Conservation (phyloP, 257 asterid species). For the Thymus quinquecostatus region DNA sequence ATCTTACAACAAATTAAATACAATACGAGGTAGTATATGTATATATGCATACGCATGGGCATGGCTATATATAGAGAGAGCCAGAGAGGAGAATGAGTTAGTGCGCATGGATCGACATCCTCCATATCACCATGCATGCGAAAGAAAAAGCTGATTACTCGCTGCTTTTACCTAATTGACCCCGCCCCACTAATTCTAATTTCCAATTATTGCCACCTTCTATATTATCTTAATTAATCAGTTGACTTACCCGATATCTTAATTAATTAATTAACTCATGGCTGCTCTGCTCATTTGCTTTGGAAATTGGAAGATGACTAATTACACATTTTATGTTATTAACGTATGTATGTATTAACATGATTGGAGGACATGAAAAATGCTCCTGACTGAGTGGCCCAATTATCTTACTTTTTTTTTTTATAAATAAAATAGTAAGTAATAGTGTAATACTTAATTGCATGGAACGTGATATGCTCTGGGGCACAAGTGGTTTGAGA, state of each 20-base stretch:
- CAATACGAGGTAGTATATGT: too few relatives aligned
- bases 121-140: conserved; percentile 32
- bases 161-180: too few relatives aligned
- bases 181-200: conserved; percentile 16
- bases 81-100: not conserved
- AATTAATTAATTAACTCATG: not conserved
- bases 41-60: not conserved
- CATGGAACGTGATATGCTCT: conserved; percentile 27
- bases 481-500: too few relatives aligned
- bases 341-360: not conserved
- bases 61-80: conserved; percentile 1
- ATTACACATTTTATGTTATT: not conserved
- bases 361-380: conserved; percentile 14
- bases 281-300: not conserved
- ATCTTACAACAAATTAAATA: too few relatives aligned
- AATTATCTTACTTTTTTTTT: not conserved
- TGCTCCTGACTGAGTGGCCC: conserved; percentile 30
- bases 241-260: conserved; percentile 17
- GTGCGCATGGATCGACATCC: conserved; percentile 19
- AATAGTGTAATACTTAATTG: conserved; percentile 20
- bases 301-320: not conserved
- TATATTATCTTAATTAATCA: not conserved
- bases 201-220: too few relatives aligned
- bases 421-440: conserved; percentile 5
- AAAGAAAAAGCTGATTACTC: too few relatives aligned